Percentiles rank a stretch among this genome's conserved stretches.
phyloP scores from a whole-genome alignment of 352 stramenopile species.

The Aphanomyces stellatus region DNA sequence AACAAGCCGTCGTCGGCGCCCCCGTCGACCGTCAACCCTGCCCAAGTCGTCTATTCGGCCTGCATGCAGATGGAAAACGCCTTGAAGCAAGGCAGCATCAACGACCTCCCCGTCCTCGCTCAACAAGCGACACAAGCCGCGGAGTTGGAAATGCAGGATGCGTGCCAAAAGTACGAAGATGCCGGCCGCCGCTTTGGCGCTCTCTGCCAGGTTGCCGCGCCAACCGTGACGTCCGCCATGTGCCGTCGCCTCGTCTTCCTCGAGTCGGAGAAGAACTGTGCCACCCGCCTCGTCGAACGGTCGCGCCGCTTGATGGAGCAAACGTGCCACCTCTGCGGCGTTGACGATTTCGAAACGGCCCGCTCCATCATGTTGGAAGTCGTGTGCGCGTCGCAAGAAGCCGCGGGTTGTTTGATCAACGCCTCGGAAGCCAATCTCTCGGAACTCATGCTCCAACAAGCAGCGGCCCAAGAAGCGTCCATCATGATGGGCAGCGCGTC shows the following conservation, averaged over 20 bases:
- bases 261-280: constrained; percentile 20
- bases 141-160: constrained; percentile 19
- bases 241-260: constrained; percentile 19
- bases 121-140: constrained; percentile 19
- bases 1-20: background rate
- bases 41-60: constrained; percentile 13
- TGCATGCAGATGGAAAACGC: constrained; percentile 21
- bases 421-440: constrained; percentile 18
- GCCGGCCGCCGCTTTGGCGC: constrained; percentile 17
- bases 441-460: constrained; percentile 21
- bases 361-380: constrained; percentile 16
- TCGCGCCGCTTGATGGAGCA: constrained; percentile 18
- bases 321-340: constrained; percentile 13
- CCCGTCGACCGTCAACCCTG: background rate
- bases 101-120: constrained; percentile 10
- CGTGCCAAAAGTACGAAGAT: constrained; percentile 20
- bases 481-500: background rate
- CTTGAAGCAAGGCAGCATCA: constrained; percentile 15
- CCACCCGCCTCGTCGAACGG: constrained; percentile 11
- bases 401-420: constrained; percentile 18
- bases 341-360: background rate
- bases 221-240: constrained; percentile 16
- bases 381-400: constrained; percentile 16
- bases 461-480: constrained; percentile 16
- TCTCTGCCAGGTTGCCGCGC: constrained; percentile 13